These are phyloP conservation scores for Xylariaceae sp. DNA, from an alignment of 2,329 filamentous ascomycete species.

Conservation along the genomic window DNA sequence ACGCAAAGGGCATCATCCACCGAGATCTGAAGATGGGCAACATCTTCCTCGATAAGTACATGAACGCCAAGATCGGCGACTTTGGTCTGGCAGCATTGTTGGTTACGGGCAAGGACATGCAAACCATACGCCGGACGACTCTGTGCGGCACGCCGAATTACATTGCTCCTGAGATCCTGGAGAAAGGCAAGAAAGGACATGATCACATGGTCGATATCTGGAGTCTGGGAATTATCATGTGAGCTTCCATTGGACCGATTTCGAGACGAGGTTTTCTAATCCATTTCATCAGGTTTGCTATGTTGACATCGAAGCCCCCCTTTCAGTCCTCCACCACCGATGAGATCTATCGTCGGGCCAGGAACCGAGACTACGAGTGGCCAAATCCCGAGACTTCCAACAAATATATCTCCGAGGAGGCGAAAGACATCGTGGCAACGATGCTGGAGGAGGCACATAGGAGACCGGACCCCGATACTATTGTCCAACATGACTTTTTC, in stretches of 20 bases:
- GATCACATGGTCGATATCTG: slow-evolving; percentile 98
- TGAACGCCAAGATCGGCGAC: slow-evolving; percentile 98
- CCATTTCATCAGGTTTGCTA: slow-evolving; percentile 63
- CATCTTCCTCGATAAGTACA: slow-evolving; percentile 84
- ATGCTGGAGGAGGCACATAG: slow-evolving; percentile 69
- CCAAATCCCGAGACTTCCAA: slow-evolving; percentile 57
- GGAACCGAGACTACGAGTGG: slow-evolving; percentile 72
- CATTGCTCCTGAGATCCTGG: slow-evolving; percentile 91
- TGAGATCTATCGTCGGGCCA: slow-evolving; percentile 70
- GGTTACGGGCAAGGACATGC: slow-evolving; percentile 84
- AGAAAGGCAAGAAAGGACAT: slow-evolving; percentile 89
- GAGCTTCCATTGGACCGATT: slow-evolving; percentile 26
- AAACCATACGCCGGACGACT: slow-evolving; percentile 76
- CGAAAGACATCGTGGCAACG: slow-evolving; percentile 69
- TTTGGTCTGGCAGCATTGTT: slow-evolving; percentile 91
- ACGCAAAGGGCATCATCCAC: slow-evolving; percentile 91
- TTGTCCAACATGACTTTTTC: slow-evolving; percentile 76
- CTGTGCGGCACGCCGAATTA: slow-evolving; percentile 98
- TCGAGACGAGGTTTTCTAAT: neutral
- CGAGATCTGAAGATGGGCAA: slow-evolving; percentile 97
- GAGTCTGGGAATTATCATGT: slow-evolving; percentile 97
- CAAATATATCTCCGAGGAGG: slow-evolving; percentile 65
- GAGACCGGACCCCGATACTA: slow-evolving; percentile 67
- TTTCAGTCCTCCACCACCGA: slow-evolving; percentile 90
- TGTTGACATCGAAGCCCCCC: slow-evolving; percentile 91